Evolutionary conservation across 805 yeast genomes (phyloP), one percentile per base, ranked within the genome.

Genomic region (Saccharomyces mikatae): DNA sequence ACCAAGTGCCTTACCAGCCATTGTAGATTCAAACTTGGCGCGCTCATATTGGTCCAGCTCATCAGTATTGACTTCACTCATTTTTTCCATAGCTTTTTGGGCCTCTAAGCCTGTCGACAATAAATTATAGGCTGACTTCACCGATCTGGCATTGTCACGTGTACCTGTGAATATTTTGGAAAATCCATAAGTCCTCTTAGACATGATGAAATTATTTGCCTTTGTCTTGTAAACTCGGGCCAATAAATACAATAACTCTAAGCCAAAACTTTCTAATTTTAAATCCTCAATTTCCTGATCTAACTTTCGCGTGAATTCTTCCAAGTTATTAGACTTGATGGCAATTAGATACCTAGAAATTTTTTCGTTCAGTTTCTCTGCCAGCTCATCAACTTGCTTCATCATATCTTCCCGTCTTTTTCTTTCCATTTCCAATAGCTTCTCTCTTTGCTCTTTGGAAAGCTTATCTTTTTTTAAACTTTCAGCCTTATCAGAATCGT

Each of bases 211-310:
- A 26, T 87, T 88, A 55, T 80, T 76, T 2, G 95, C 96, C 65
- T 89, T 89, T 36, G 80, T 76, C 54, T 77, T 77, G 71, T 94
- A 94, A 4, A 88, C 80, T 56, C 79, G 79, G 21, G 98, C 97
- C 57, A 94, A 86, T 21, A 92, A 74, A 60, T 86, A 90, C 59
- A 92, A 74, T 51, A 94, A 76, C 71, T 92, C 96, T 51, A 92
- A 72, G 13, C 99, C 99, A 73, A 94, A 94, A 52, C 96, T 88
- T 76, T 94, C 99, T 79, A 89, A 81, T 70, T 94, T 94, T 66
- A 94, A 75, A 57, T 87, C 87, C 60, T 87, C 91, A 47, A 87
- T 80, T 65, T 87, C 94, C 53, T 74, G 73, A 44, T 73, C 70
- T 29, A 87, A 73, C 60, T 82, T 81, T 11, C 63, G 62, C n/a